A percentile compares a stretch with the other conserved stretches of the same genome.
phyloP scores from a whole-genome alignment of 176 grass and related monocot species.

The Oryza glaberrima region DNA sequence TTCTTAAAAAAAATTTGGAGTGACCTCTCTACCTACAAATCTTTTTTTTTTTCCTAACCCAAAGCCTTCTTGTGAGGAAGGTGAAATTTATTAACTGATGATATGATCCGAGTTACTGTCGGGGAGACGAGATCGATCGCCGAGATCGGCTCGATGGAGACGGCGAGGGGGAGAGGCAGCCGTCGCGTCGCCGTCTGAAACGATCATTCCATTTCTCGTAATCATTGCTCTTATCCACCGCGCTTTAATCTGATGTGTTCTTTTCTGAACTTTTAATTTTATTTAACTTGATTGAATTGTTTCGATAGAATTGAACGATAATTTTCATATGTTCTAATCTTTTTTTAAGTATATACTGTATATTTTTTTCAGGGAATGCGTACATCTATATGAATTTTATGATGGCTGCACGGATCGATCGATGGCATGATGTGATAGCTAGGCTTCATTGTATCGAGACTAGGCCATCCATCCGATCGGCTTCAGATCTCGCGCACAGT shows the following conservation, averaged over 20 bases:
- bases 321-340: background rate
- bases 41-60: no score
- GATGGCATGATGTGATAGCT: slow-evolving; percentile 2
- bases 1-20: no score
- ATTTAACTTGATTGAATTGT: no score
- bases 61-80: no score
- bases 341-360: background rate
- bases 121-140: no score
- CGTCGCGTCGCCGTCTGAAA: background rate
- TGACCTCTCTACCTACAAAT: no score
- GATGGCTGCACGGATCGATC: background rate
- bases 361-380: background rate
- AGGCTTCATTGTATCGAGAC: slow-evolving; percentile 18
- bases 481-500: slow-evolving; percentile 21
- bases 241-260: background rate
- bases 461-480: background rate
- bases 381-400: background rate
- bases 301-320: background rate
- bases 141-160: no score
- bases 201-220: background rate
- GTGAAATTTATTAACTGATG: no score
- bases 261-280: background rate
- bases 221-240: background rate
- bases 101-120: no score
- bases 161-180: no score